Percentiles rank a stretch among this genome's conserved stretches.
These are phyloP conservation scores for Trichophyton verrucosum DNA, from an alignment of 2,329 filamentous ascomycete genomes.

Conservation along the genomic window DNA sequence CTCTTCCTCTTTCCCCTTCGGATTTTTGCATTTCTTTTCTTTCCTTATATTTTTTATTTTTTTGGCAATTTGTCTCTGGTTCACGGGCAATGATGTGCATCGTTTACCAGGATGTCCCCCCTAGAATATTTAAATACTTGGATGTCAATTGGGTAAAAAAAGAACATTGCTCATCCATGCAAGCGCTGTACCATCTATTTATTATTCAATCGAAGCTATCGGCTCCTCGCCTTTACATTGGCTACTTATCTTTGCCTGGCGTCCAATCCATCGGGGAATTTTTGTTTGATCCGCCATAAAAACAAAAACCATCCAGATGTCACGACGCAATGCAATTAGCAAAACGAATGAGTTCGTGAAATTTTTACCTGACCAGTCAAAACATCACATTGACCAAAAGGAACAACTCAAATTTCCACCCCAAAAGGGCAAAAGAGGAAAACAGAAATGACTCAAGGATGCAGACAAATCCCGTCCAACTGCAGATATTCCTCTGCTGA, in stretches of 20 bases:
- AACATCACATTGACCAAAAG: background rate
- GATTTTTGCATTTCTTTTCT: background rate
- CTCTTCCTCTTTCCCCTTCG: too few species aligned
- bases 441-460: background rate
- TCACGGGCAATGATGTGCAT: background rate
- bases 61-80: background rate
- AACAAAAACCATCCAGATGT: background rate
- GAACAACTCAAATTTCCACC: background rate
- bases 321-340: background rate
- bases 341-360: too few species aligned
- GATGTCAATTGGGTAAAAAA: background rate
- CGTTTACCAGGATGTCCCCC: background rate
- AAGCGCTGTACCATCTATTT: background rate
- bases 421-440: background rate
- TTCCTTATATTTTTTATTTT: background rate
- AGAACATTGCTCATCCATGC: background rate
- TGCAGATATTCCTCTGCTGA: background rate
- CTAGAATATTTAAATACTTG: background rate
- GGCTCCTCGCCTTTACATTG: slow-evolving; percentile 1
- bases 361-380: background rate
- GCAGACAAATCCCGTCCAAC: background rate
- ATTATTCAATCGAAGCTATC: background rate
- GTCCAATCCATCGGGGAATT: slow-evolving; percentile 1
- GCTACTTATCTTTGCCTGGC: background rate
- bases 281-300: background rate